phyloP scores from a whole-genome alignment of 495 filamentous ascomycete species.

The Lophiostoma macrostomum region DNA sequence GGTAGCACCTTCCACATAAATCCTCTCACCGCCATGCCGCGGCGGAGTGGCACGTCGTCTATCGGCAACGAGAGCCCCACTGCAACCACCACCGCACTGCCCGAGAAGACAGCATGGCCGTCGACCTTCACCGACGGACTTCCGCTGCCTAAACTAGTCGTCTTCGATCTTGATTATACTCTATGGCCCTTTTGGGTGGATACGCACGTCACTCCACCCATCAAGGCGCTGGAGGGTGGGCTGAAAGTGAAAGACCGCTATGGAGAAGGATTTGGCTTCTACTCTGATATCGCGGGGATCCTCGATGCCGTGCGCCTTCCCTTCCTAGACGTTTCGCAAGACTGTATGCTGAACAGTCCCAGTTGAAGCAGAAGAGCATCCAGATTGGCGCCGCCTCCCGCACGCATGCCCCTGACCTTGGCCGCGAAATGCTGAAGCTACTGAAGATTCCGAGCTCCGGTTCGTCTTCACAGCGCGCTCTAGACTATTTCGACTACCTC shows the following conservation, averaged over 20 bases:
- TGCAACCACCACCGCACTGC: slow-evolving; percentile 15
- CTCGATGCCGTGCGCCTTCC: slow-evolving; percentile 54
- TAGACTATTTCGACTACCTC: slow-evolving; percentile 78
- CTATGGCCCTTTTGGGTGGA: slow-evolving; percentile 98
- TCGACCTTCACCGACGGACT: slow-evolving; percentile 70
- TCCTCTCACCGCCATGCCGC: slow-evolving; percentile 7
- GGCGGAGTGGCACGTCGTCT: neutral
- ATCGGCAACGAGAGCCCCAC: neutral
- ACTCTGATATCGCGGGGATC: slow-evolving; percentile 70
- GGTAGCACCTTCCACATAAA: neutral
- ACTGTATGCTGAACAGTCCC: neutral
- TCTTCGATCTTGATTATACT: slow-evolving; percentile 96
- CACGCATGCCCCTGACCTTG: slow-evolving; percentile 76
- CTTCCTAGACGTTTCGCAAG: neutral
- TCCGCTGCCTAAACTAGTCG: slow-evolving; percentile 79
- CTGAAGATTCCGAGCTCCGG: slow-evolving; percentile 58
- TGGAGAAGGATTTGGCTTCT: slow-evolving; percentile 79
- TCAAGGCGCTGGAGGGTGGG: slow-evolving; percentile 52
- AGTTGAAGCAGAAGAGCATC: slow-evolving; percentile 47
- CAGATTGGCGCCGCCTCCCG: slow-evolving; percentile 76
- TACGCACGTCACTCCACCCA: slow-evolving; percentile 79
- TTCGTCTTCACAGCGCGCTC: slow-evolving; percentile 47
- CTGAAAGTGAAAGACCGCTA: slow-evolving; percentile 49
- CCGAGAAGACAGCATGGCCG: slow-evolving; percentile 24
- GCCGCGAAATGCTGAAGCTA: slow-evolving; percentile 72